Conservation (phyloP, 805 yeast genomes). For the Citeromyces matritensis region DNA sequence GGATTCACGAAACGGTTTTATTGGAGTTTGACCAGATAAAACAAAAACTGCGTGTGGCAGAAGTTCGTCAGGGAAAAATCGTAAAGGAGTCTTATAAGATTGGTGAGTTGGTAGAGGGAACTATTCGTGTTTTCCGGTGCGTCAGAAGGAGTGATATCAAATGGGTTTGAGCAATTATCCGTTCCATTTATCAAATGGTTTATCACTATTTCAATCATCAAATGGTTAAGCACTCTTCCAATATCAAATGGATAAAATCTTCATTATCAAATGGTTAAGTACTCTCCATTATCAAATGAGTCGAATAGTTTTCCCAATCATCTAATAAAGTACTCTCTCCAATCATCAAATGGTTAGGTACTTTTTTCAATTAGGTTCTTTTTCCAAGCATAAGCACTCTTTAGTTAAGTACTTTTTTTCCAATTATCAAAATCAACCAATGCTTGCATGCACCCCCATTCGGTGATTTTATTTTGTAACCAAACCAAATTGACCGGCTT, state of each 20-base stretch:
- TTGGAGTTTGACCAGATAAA: conserved; percentile 59
- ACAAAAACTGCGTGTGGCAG: conserved; percentile 55
- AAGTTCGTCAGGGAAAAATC: conserved; percentile 35
- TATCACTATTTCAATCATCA: neutral
- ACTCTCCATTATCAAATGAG: neutral
- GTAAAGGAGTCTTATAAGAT: conserved; percentile 50
- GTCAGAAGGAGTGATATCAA: conserved; percentile 61
- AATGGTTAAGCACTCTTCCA: no score
- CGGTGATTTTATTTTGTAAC: conserved; percentile 86
- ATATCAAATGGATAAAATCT: no score
- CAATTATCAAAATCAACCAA: conserved; percentile 91
- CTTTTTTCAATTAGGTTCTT: no score
- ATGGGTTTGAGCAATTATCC: conserved; percentile 30
- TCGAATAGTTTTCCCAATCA: neutral
- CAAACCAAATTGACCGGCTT: conserved; percentile 92
- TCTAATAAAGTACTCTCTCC: neutral
- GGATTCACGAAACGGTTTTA: conserved; percentile 40
- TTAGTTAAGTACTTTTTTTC: conserved; percentile 23
- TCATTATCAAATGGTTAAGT: neutral
- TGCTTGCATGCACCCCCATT: conserved; percentile 99
- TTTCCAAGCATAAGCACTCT: no score
- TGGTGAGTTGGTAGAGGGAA: conserved; percentile 65
- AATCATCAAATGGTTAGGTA: neutral
- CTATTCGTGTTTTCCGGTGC: conserved; percentile 63
- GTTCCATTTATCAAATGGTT: neutral